These are phyloP conservation scores for Metarhizium guizhouense DNA, from an alignment of 2,329 filamentous ascomycete species.

Conservation along the genomic window DNA sequence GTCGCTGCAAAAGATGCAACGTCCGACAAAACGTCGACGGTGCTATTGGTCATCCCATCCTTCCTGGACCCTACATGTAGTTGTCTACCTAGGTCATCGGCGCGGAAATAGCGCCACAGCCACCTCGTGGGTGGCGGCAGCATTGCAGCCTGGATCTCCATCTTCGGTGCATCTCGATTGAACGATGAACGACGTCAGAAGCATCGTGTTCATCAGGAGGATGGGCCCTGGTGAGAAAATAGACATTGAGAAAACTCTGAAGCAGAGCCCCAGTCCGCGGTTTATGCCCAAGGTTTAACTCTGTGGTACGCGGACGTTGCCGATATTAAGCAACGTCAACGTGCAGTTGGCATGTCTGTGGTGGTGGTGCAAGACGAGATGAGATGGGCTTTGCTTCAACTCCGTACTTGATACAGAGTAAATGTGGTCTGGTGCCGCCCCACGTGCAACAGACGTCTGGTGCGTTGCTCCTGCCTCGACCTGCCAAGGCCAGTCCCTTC, in stretches of 20 bases:
- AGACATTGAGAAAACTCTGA: no score
- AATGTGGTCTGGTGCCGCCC: neutral
- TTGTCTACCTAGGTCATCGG: neutral
- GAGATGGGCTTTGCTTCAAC: neutral
- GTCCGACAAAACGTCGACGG: no score
- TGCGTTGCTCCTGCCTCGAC: neutral
- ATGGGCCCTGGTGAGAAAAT: no score
- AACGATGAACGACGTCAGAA: neutral
- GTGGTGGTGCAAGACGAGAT: neutral
- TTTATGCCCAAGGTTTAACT: no score
- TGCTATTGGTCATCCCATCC: no score
- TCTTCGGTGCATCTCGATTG: neutral
- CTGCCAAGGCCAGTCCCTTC: neutral
- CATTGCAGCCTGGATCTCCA: neutral
- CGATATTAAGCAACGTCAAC: no score
- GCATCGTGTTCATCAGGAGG: neutral
- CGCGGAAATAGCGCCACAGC: neutral
- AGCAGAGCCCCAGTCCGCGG: no score
- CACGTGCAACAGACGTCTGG: neutral
- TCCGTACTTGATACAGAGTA: neutral
- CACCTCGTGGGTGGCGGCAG: neutral
- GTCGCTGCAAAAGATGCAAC: neutral
- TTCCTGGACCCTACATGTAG: no score
- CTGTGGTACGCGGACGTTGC: no score
- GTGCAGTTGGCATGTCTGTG: neutral